phyloP scores from a whole-genome alignment of 345 rosid genomes.

The Raphanus raphanistrum region DNA sequence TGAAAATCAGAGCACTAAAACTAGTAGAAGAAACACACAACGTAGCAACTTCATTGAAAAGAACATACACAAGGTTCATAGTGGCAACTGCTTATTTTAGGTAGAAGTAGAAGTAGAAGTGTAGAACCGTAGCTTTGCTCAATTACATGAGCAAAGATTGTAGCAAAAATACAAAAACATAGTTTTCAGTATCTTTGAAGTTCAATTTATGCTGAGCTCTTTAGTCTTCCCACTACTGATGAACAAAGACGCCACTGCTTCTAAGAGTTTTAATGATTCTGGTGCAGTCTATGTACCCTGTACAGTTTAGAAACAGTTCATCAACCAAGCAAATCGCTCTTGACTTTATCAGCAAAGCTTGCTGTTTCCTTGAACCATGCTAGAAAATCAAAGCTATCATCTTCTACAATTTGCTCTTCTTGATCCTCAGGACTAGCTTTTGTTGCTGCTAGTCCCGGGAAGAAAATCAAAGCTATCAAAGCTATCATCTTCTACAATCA shows the following conservation, averaged over 20 bases:
- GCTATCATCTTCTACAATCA: too few relatives aligned
- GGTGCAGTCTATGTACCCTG: constrained; percentile 47
- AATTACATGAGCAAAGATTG: neutral
- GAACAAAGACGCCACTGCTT: constrained; percentile 72
- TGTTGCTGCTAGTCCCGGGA: too few relatives aligned
- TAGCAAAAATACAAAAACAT: constrained; percentile 3
- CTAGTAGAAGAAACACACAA: constrained; percentile 26
- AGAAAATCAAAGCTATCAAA: too few relatives aligned
- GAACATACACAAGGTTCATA: constrained; percentile 26
- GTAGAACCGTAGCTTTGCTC: too few relatives aligned
- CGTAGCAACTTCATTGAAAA: constrained; percentile 31
- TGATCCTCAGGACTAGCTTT: constrained; percentile 26
- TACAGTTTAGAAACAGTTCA: constrained; percentile 74
- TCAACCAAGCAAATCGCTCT: constrained; percentile 77
- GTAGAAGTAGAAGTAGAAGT: neutral
- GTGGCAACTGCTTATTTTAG: constrained; percentile 33
- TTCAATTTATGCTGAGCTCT: constrained; percentile 18
- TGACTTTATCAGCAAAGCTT: constrained; percentile 55
- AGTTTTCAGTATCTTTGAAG: constrained; percentile 13
- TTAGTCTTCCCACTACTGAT: constrained; percentile 81
- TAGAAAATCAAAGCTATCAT: constrained; percentile 65
- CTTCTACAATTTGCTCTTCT: constrained; percentile 48
- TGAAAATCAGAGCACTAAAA: constrained; percentile 6
- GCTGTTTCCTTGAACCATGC: constrained; percentile 82
- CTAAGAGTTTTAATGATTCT: constrained; percentile 63